Base-by-base conservation (phyloP, 1,284 basidiomycete species). In the Afroboletus lepidellus region DNA sequence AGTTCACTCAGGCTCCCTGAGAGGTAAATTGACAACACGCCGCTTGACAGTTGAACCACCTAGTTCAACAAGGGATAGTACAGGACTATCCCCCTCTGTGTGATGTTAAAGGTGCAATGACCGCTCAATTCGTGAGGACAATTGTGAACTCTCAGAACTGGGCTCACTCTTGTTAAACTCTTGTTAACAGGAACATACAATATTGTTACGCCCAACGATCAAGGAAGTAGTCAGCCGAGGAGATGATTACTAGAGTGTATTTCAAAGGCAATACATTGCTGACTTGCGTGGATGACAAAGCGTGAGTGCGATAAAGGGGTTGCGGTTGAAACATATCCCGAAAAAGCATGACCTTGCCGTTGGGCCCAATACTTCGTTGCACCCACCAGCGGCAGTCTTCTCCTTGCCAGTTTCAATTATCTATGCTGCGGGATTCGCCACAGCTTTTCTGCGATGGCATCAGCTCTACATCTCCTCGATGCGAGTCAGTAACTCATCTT, bases 191-290 rank as follows among this genome's bases (percentile, higher is more conserved):
- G 94, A 98, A 68, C 94, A 98, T 72, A 97, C 94, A 16, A 94
- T 98, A 58, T 71, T 98, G 32, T 77, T 98, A 33, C 80, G 92
- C 49, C 91, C 95, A 34, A 97, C 93, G 3, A 87, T 87, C 63
- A 98, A 97, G 68, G 97, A 99, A 73, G 85, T 99, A 8, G 93
- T 99, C 34, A 94, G 91, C 63, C 80, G 94, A 59, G 96, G 96
- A 29, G 90, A 92, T 57, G 95, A 98, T 71, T 98, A 96, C 69
- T 94, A 60, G 30, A 42, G 38, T 45, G 37, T 61, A 43, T 33
- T 50, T 50, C 20, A 23, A 32, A 30, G 21, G 21, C n/a, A 42
- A 42, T 43, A 2, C 29, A 43, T 29, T 41, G 24, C 37, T 38
- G 5, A 13, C 5, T 25, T 27, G 5, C 24, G 24, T n/a, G 25